These are phyloP conservation scores for Andrographis paniculata DNA, from an alignment of 305 asterid species.

Conservation along the genomic window DNA sequence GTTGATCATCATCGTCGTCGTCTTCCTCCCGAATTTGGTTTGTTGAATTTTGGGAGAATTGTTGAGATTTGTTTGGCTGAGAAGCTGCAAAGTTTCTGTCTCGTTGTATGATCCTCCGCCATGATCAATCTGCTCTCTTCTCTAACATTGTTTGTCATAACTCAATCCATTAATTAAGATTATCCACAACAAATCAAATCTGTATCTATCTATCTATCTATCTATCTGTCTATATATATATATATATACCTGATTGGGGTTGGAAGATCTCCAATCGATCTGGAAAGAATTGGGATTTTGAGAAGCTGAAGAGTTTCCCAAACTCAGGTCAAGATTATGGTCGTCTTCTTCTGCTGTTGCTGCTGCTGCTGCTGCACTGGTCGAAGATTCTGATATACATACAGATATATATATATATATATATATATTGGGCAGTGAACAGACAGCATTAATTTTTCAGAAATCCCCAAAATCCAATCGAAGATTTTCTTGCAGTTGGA, in stretches of 20 bases:
- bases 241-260: conserved; percentile 37
- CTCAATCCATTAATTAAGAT: too few relatives aligned
- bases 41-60: conserved; percentile 35
- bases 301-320: conserved; percentile 48
- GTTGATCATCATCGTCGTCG: conserved; percentile 17
- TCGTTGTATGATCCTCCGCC: conserved; percentile 43
- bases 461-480: not conserved
- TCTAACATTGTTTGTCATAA: conserved; percentile 1
- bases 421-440: too few relatives aligned
- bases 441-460: not conserved
- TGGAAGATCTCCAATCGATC: conserved; percentile 41
- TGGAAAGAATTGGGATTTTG: conserved; percentile 23
- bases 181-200: too few relatives aligned
- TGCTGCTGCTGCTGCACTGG: conserved; percentile 17
- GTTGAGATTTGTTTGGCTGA: conserved; percentile 57
- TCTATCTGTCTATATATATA: not conserved
- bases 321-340: conserved; percentile 70
- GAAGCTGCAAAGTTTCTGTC: conserved; percentile 64
- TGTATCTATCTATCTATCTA: too few relatives aligned
- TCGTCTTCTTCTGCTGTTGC: conserved; percentile 12
- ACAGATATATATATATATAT: too few relatives aligned
- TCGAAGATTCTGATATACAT: conserved; percentile 32
- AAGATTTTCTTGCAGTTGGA: not conserved
- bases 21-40: conserved; percentile 16
- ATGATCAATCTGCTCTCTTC: too few relatives aligned